Percentiles rank a stretch among this genome's conserved stretches.
Evolutionary conservation across 495 filamentous ascomycete species (phyloP).

Genomic region (Mytilinidion resinicola): DNA sequence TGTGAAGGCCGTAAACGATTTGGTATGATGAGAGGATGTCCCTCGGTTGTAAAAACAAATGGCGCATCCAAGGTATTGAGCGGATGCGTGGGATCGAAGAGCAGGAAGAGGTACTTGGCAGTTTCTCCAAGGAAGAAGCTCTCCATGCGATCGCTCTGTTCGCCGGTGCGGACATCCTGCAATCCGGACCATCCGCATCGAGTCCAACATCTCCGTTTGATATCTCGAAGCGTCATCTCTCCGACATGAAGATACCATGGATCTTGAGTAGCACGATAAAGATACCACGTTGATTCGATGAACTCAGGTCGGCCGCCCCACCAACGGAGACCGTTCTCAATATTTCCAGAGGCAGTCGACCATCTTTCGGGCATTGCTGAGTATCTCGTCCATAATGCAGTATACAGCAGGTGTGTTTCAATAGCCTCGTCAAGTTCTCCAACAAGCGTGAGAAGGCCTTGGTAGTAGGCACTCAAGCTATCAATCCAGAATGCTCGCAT

Average conservation of each 20-base stretch:
- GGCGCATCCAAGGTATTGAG: constrained; percentile 78
- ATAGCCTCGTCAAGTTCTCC: constrained; percentile 88
- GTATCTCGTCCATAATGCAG: constrained; percentile 90
- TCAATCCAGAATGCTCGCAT: constrained; percentile 86
- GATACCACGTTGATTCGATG: constrained; percentile 88
- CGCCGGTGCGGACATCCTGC: constrained; percentile 84
- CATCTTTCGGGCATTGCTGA: constrained; percentile 89
- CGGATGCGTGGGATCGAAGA: constrained; percentile 81
- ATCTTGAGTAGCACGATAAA: constrained; percentile 88
- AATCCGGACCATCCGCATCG: constrained; percentile 92
- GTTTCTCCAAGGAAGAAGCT: constrained; percentile 98
- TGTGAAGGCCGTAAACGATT: constrained; percentile 25
- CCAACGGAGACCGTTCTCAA: constrained; percentile 85
- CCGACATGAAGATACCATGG: constrained; percentile 95
- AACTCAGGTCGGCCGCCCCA: constrained; percentile 95
- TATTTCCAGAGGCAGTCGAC: constrained; percentile 76
- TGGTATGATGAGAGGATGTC: constrained; percentile 85
- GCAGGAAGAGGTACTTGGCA: constrained; percentile 84
- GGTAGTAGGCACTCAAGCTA: constrained; percentile 90
- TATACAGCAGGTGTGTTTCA: constrained; percentile 78
- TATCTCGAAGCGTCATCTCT: constrained; percentile 88
- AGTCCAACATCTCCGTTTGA: constrained; percentile 86
- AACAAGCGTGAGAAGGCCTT: constrained; percentile 78
- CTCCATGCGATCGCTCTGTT: constrained; percentile 94
- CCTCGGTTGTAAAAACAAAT: constrained; percentile 93